phyloP scores from a whole-genome alignment of 176 grass and related monocot species.

The maize (Zea mays) region DNA sequence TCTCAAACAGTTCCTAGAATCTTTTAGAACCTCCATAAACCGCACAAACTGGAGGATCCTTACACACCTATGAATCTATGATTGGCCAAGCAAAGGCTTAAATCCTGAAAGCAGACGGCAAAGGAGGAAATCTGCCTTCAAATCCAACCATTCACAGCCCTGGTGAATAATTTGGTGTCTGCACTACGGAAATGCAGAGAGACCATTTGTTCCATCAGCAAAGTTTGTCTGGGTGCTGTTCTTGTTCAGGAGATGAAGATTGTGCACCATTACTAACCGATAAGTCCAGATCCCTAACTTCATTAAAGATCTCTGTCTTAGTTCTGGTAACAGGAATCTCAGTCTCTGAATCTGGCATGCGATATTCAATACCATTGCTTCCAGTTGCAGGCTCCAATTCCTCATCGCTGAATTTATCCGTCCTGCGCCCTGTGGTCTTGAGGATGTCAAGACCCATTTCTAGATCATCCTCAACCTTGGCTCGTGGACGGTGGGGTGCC shows the following conservation, averaged over 20 bases:
- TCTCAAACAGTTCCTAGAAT: conserved; percentile 33
- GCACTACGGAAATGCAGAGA: neutral
- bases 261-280: conserved; percentile 28
- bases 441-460: conserved; percentile 61
- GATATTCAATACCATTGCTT: conserved; percentile 42
- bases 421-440: conserved; percentile 44
- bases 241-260: conserved; percentile 37
- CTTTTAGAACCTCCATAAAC: conserved; percentile 21
- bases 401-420: conserved; percentile 39
- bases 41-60: conserved; percentile 9
- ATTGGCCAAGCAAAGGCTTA: conserved; percentile 20
- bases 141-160: conserved; percentile 30
- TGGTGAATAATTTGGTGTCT: neutral
- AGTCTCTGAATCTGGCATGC: conserved; percentile 36
- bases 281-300: conserved; percentile 43
- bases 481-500: conserved; percentile 43
- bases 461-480: conserved; percentile 73
- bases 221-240: neutral
- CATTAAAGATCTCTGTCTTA: conserved; percentile 19
- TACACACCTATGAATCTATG: conserved; percentile 20
- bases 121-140: conserved; percentile 9
- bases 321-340: conserved; percentile 45
- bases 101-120: conserved; percentile 29
- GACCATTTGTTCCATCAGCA: conserved; percentile 2
- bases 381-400: conserved; percentile 43